phyloP scores from a whole-genome alignment of 2,329 filamentous ascomycete genomes.

The Truncatella angustata region DNA sequence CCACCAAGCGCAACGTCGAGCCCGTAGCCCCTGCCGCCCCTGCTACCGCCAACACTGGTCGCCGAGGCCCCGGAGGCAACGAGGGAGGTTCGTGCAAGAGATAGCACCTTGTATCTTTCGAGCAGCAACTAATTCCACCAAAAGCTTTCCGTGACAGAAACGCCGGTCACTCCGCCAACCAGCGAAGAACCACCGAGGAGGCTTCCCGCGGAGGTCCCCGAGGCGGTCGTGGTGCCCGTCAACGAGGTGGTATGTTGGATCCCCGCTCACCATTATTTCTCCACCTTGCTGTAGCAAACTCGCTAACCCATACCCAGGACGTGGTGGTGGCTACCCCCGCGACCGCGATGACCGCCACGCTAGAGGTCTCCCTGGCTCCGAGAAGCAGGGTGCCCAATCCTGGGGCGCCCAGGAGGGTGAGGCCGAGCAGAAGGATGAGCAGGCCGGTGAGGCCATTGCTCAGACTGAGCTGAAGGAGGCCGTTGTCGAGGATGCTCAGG shows the following conservation, averaged over 20 bases:
- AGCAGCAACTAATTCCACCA: constrained; percentile 6
- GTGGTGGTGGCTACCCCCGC: constrained; percentile 51
- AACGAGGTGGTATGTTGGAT: constrained; percentile 50
- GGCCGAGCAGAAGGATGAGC: constrained; percentile 86
- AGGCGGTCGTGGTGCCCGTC: constrained; percentile 63
- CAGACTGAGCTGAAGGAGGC: constrained; percentile 77
- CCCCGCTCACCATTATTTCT: not conserved
- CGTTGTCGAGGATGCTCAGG: constrained; percentile 44
- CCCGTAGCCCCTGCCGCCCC: constrained; percentile 61
- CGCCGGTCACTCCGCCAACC: constrained; percentile 80
- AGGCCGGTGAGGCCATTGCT: constrained; percentile 86
- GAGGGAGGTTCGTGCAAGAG: constrained; percentile 73
- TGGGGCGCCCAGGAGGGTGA: constrained; percentile 84
- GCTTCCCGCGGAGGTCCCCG: constrained; percentile 52
- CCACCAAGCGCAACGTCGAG: constrained; percentile 84
- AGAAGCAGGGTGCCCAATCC: constrained; percentile 84
- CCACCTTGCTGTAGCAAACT: not conserved
- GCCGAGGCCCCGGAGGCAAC: constrained; percentile 66
- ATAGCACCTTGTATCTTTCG: constrained; percentile 2
- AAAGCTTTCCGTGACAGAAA: constrained; percentile 87
- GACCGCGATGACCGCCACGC: constrained; percentile 57
- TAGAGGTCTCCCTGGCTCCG: constrained; percentile 58
- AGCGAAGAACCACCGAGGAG: constrained; percentile 74
- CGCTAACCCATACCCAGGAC: constrained; percentile 35
- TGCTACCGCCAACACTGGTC: constrained; percentile 36